phyloP scores from a whole-genome alignment of 176 grass and related monocot species.

The Alloteropsis semialata region DNA sequence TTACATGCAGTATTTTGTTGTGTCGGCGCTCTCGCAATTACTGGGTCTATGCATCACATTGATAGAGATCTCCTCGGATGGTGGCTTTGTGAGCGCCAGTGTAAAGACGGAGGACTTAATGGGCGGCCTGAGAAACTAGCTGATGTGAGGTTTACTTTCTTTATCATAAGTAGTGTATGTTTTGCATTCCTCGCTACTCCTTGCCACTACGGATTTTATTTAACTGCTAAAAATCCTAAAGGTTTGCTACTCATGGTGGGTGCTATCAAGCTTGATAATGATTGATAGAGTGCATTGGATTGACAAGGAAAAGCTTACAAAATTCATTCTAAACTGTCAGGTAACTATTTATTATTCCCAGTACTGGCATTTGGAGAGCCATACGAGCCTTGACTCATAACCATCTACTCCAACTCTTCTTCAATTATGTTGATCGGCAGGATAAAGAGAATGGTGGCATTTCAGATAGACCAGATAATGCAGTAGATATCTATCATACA shows the following conservation, averaged over 20 bases:
- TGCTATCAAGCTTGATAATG: conserved; percentile 80
- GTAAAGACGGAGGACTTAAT: conserved; percentile 89
- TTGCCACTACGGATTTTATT: conserved; percentile 25
- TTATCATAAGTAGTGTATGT: not conserved
- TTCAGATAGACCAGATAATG: conserved; percentile 95
- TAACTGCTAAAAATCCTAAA: conserved; percentile 27
- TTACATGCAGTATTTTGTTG: conserved; percentile 82
- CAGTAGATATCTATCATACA: conserved; percentile 82
- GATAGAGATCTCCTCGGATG: conserved; percentile 95
- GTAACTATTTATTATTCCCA: conserved; percentile 30
- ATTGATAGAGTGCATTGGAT: conserved; percentile 98
- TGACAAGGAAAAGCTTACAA: conserved; percentile 72
- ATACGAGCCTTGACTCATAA: not conserved
- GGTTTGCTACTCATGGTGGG: conserved; percentile 99
- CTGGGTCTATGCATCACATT: conserved; percentile 62
- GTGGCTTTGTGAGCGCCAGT: conserved; percentile 92
- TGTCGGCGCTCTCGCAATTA: conserved; percentile 76
- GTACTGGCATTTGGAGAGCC: not conserved
- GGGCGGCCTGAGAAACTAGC: conserved; percentile 88
- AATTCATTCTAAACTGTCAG: conserved; percentile 92
- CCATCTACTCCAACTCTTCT: not conserved
- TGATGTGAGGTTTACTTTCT: conserved; percentile 50
- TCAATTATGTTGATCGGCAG: conserved; percentile 28
- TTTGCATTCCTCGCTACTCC: not conserved
- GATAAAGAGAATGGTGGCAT: conserved; percentile 91